phyloP scores from a whole-genome alignment of 1,139 yeast species.

The Pichia sp. region DNA sequence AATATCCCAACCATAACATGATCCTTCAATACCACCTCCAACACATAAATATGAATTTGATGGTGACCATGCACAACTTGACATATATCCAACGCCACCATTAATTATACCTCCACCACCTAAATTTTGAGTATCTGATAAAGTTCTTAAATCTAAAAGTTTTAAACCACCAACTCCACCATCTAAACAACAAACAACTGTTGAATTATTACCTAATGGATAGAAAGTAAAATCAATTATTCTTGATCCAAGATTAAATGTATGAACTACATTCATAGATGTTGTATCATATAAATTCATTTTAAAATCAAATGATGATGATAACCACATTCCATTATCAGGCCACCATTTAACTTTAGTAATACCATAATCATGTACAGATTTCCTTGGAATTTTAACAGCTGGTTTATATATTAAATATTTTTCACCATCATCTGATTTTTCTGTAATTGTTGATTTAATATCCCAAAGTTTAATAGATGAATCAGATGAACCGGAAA shows the following conservation, averaged over 20 bases:
- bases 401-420: constrained; percentile 25
- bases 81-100: constrained; percentile 27
- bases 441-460: constrained; percentile 10
- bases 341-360: constrained; percentile 88
- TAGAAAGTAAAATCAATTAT: constrained; percentile 50
- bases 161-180: constrained; percentile 36
- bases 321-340: constrained; percentile 80
- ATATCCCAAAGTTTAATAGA: constrained; percentile 59
- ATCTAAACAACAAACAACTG: constrained; percentile 40
- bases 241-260: constrained; percentile 47
- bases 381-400: constrained; percentile 46
- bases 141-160: constrained; percentile 63
- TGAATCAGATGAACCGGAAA: constrained; percentile 78
- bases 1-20: constrained; percentile 67
- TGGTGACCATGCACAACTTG: constrained; percentile 57
- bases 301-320: constrained; percentile 73
- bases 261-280: constrained; percentile 54
- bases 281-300: constrained; percentile 82
- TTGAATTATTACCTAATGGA: constrained; percentile 39
- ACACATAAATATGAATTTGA: constrained; percentile 53
- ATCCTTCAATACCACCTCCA: constrained; percentile 75
- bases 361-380: constrained; percentile 66
- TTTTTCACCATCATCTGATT: constrained; percentile 12
- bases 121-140: constrained; percentile 65
- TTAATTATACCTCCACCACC: constrained; percentile 33